A percentile compares a stretch with the other conserved stretches of the same genome.
phyloP scores from a whole-genome alignment of 768 basidiomycete species.

The Cystobasidiopsis lactophilus region DNA sequence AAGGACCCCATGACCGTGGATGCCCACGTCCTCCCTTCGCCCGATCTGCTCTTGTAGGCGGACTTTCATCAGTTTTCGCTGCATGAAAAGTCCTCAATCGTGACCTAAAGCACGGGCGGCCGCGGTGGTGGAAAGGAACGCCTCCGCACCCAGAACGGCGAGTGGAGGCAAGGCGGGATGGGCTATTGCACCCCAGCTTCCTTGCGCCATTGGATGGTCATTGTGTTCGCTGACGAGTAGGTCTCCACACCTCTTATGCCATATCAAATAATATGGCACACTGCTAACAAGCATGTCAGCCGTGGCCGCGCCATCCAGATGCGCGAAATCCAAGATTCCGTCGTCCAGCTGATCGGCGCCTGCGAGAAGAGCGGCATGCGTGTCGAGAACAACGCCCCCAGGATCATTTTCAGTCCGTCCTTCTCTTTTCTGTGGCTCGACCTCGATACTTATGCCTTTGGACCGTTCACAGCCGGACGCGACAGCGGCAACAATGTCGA shows the following conservation, averaged over 20 bases:
- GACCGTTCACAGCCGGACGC: no score
- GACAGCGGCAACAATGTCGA: background rate
- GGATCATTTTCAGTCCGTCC: constrained; percentile 9
- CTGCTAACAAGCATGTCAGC: no score
- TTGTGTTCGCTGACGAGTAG: constrained; percentile 7
- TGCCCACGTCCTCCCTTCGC: constrained; percentile 3
- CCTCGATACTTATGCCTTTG: no score
- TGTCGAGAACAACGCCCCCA: background rate
- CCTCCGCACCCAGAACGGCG: no score
- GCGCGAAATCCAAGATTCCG: constrained; percentile 1
- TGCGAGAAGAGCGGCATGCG: constrained; percentile 4
- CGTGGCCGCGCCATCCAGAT: background rate
- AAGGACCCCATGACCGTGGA: constrained; percentile 3
- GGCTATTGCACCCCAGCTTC: background rate
- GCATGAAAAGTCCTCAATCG: no score
- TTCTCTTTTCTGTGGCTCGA: no score
- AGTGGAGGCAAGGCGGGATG: constrained; percentile 3
- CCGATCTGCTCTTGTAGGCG: constrained; percentile 1
- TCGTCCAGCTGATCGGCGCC: constrained; percentile 2
- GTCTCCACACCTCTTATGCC: background rate
- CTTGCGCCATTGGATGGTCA: constrained; percentile 6
- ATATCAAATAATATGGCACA: background rate
- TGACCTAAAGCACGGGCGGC: no score
- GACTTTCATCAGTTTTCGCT: no score
- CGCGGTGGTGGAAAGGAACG: no score